These are phyloP conservation scores for Casuarina glauca DNA, from an alignment of 306 rosid species.

Conservation along the genomic window DNA sequence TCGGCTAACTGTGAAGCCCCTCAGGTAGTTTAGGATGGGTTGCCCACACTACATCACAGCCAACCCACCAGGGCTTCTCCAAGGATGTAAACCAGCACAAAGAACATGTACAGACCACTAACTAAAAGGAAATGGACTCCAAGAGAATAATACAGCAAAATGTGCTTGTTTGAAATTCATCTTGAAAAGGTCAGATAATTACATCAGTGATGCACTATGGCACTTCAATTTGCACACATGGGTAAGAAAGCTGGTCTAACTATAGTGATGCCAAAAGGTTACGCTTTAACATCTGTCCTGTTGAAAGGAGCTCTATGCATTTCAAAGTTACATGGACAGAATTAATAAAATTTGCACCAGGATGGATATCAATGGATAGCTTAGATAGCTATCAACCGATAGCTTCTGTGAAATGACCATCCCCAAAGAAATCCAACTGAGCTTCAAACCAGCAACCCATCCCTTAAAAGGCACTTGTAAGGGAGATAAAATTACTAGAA, in stretches of 20 bases:
- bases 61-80: slow-evolving; percentile 10
- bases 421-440: neutral
- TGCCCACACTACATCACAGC: slow-evolving; percentile 1
- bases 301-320: neutral
- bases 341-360: neutral
- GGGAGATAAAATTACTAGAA: too few species aligned
- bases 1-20: neutral
- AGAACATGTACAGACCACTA: neutral
- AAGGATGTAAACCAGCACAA: neutral
- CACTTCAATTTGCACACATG: neutral
- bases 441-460: neutral
- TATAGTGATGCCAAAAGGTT: neutral
- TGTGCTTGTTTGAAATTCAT: neutral
- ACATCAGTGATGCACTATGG: neutral
- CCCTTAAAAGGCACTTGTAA: neutral
- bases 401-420: neutral
- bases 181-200: neutral
- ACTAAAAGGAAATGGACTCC: neutral
- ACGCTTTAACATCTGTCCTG: neutral
- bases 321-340: neutral
- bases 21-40: neutral
- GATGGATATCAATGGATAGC: neutral
- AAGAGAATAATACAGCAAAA: neutral
- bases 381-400: neutral
- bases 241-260: neutral